Evolutionary conservation across 2,329 filamentous ascomycete species (phyloP).

Genomic region (Aphanocladium album): DNA sequence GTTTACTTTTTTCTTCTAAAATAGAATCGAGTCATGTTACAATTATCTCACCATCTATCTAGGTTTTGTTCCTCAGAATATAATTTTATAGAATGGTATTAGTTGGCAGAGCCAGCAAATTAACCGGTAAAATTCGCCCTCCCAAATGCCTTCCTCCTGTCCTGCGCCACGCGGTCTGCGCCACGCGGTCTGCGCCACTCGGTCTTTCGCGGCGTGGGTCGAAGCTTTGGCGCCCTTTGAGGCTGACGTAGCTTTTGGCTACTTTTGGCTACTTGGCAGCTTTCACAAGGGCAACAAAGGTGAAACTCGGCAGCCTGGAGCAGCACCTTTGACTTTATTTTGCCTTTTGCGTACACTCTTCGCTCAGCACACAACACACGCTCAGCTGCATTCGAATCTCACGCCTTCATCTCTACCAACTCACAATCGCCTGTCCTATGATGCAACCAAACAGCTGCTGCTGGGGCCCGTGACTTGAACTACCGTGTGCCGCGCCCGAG

Average conservation of each 20-base stretch:
- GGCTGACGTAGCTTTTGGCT: slow-evolving; percentile 11
- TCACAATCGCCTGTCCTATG: background rate
- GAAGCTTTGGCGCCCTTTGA: background rate
- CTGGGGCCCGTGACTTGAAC: slow-evolving; percentile 13
- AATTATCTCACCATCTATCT: no score
- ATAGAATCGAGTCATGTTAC: no score
- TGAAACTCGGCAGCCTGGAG: slow-evolving; percentile 2
- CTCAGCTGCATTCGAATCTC: background rate
- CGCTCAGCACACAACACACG: background rate
- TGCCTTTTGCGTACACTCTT: background rate
- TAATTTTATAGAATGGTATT: no score
- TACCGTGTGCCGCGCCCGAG: slow-evolving; percentile 7
- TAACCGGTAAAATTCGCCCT: no score
- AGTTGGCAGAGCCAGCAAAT: no score
- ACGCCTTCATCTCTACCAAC: background rate
- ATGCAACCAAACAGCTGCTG: slow-evolving; percentile 2
- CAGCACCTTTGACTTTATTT: background rate
- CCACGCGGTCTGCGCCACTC: background rate
- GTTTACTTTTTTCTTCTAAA: no score
- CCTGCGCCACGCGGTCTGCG: background rate
- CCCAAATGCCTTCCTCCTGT: no score
- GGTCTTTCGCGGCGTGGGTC: background rate
- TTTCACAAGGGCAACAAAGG: slow-evolving; percentile 1
- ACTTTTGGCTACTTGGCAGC: background rate
- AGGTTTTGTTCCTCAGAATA: no score